A percentile compares a stretch with the other conserved stretches of the same genome.
Evolutionary conservation across 2,329 filamentous ascomycete species (phyloP).

Genomic region (Cercospora sp.): DNA sequence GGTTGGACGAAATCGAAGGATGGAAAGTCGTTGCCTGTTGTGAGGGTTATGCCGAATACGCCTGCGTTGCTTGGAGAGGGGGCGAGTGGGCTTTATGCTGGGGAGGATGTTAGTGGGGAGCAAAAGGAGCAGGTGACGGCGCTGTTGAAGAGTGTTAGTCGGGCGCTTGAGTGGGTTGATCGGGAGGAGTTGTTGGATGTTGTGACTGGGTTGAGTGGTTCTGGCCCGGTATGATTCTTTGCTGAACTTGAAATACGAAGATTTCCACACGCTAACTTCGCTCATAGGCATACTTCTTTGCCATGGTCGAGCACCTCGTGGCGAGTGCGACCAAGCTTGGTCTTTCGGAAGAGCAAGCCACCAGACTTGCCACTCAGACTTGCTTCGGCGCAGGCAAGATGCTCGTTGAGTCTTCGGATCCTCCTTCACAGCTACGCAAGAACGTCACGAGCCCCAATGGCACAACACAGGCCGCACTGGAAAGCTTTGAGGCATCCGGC

Average conservation of each 20-base stretch:
- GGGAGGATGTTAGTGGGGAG: conserved; percentile 27
- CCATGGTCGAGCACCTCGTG: conserved; percentile 35
- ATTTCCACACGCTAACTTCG: neutral
- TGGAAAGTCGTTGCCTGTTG: conserved; percentile 29
- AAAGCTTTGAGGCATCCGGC: conserved; percentile 32
- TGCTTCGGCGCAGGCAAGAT: conserved; percentile 36
- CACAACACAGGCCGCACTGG: conserved; percentile 33
- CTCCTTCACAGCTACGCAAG: conserved; percentile 32
- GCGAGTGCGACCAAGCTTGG: conserved; percentile 31
- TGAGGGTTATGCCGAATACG: conserved; percentile 35
- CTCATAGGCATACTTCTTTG: conserved; percentile 22
- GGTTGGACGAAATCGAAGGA: conserved; percentile 29
- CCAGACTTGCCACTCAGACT: conserved; percentile 32
- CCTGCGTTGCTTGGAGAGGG: conserved; percentile 34
- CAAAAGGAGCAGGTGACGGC: conserved; percentile 29
- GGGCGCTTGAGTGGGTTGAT: conserved; percentile 33
- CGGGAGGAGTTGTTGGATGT: conserved; percentile 34
- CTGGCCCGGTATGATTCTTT: conserved; percentile 27
- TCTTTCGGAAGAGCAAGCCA: conserved; percentile 32
- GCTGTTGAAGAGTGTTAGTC: conserved; percentile 31
- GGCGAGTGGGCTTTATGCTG: conserved; percentile 32
- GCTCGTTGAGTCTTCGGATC: conserved; percentile 30
- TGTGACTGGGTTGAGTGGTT: conserved; percentile 33
- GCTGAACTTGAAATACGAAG: too few relatives aligned
- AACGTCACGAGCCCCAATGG: conserved; percentile 37